A percentile compares a stretch with the other conserved stretches of the same genome.
These are phyloP conservation scores for Phytopythium helicoides DNA, from an alignment of 352 stramenopile genomes.

Conservation along the genomic window DNA sequence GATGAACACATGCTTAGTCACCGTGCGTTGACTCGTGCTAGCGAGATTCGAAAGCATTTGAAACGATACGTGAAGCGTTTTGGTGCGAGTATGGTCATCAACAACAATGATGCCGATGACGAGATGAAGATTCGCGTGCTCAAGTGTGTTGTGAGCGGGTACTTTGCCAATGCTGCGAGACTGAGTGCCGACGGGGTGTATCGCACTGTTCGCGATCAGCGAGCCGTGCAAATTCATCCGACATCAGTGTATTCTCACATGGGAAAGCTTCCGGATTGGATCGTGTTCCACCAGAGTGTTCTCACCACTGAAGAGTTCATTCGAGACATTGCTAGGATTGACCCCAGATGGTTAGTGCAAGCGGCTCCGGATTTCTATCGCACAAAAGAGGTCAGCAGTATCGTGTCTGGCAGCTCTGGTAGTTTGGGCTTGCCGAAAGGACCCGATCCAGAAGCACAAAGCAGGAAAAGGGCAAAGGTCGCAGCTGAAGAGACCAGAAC, in stretches of 20 bases:
- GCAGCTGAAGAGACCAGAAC: conserved; percentile 7
- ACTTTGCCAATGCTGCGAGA: conserved; percentile 96
- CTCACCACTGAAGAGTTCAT: conserved; percentile 97
- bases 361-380: conserved; percentile 73
- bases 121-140: conserved; percentile 26
- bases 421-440: conserved; percentile 58
- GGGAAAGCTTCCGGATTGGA: conserved; percentile 93
- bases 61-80: conserved; percentile 69
- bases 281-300: conserved; percentile 98
- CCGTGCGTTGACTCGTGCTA: conserved; percentile 52
- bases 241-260: conserved; percentile 76
- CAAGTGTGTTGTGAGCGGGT: conserved; percentile 70
- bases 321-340: conserved; percentile 63
- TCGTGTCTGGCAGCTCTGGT: conserved; percentile 65
- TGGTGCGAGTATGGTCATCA: conserved; percentile 7
- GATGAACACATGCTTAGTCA: conserved; percentile 67
- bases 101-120: conserved; percentile 16
- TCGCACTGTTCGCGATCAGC: conserved; percentile 64
- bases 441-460: conserved; percentile 7
- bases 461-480: conserved; percentile 25
- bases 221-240: conserved; percentile 70
- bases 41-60: conserved; percentile 66
- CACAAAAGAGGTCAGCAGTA: conserved; percentile 63
- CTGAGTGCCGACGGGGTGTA: conserved; percentile 89
- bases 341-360: conserved; percentile 70